Conservation (phyloP, 2,329 filamentous ascomycete genomes). For the Diaporthe sp. region DNA sequence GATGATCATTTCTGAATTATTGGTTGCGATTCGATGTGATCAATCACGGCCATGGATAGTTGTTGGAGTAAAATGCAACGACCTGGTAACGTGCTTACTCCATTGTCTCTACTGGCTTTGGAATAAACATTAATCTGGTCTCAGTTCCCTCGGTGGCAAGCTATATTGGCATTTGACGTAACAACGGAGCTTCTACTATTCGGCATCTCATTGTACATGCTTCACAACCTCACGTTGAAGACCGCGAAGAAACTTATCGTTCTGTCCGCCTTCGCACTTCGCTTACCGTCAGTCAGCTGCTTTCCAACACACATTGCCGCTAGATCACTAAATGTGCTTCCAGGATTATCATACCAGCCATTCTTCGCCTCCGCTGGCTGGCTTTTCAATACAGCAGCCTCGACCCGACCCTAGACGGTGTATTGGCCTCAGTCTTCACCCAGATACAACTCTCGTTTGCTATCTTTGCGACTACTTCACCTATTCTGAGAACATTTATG, state of each 20-base stretch:
- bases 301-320: background rate
- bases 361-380: conserved; percentile 55
- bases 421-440: conserved; percentile 52
- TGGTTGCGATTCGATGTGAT: conserved; percentile 58
- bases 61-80: conserved; percentile 48
- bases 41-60: conserved; percentile 53
- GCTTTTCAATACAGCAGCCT: conserved; percentile 48
- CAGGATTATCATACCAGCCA: conserved; percentile 57
- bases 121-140: background rate
- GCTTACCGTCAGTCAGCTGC: conserved; percentile 52
- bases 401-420: conserved; percentile 55
- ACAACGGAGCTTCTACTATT: conserved; percentile 56
- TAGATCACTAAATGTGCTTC: background rate
- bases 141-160: conserved; percentile 56
- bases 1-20: conserved; percentile 55
- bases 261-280: conserved; percentile 56
- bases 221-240: conserved; percentile 55
- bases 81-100: conserved; percentile 48
- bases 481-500: conserved; percentile 60
- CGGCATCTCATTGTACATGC: conserved; percentile 53
- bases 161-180: conserved; percentile 56
- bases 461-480: conserved; percentile 57
- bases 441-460: conserved; percentile 58
- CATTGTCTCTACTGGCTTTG: background rate
- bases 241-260: conserved; percentile 55